Evolutionary conservation across 2,329 filamentous ascomycete species (phyloP).

Genomic region (Gnomoniopsis sp.): DNA sequence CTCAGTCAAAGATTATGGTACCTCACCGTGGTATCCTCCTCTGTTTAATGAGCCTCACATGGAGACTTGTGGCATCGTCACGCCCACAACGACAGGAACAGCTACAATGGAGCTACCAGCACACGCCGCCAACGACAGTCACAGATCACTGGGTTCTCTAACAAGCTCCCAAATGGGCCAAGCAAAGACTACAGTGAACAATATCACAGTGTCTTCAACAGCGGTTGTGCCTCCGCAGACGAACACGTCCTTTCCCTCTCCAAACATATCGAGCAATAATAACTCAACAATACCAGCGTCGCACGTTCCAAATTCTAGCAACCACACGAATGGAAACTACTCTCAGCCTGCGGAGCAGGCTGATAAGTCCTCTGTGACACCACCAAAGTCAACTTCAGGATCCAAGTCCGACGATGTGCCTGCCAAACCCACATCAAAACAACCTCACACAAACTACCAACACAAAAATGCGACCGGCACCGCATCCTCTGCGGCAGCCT

Average conservation of each 20-base stretch:
- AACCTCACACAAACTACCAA: conserved; percentile 4
- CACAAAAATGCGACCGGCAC: conserved; percentile 11
- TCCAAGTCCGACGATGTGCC: conserved; percentile 2
- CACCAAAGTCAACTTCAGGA: conserved; percentile 4
- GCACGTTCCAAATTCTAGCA: neutral
- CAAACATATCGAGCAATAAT: neutral
- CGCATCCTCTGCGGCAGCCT: conserved; percentile 33
- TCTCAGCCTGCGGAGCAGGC: conserved; percentile 2
- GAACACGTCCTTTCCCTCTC: neutral
- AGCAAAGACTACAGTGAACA: neutral
- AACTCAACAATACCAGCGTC: neutral
- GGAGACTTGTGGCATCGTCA: conserved; percentile 24
- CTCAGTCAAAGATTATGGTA: conserved; percentile 19
- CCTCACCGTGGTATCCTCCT: conserved; percentile 25
- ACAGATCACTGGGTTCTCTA: neutral
- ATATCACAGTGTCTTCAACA: conserved; percentile 2
- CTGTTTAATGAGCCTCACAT: conserved; percentile 18
- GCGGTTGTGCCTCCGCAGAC: neutral
- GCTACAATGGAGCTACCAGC: conserved; percentile 19
- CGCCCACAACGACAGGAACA: conserved; percentile 24
- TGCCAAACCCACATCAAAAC: conserved; percentile 1
- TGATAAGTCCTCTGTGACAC: conserved; percentile 6
- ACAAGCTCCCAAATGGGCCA: neutral
- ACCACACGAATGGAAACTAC: neutral
- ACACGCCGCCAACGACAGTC: neutral